Base-by-base conservation (phyloP, 1,284 basidiomycete genomes). In the Volvariella volvacea region DNA sequence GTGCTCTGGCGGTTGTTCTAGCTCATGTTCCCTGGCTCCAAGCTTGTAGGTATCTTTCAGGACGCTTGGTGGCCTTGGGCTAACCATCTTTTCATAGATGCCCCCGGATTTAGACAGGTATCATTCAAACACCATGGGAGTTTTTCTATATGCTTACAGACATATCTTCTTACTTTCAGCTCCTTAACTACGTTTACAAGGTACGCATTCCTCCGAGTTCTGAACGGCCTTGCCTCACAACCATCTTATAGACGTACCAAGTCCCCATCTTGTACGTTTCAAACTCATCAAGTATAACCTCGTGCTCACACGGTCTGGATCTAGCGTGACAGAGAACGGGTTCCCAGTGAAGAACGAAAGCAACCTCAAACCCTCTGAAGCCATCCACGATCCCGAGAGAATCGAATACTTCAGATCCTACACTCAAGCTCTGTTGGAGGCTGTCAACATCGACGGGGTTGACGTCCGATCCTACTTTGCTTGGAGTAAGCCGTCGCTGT, bases 101-200 rank as follows among this genome's bases (percentile, higher is more conserved):
- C 80, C 0, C 63, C 71, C 33, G 78, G 80, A 12, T 82, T 83
- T 67, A 69, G 80, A 44, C 58, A 67, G 34, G 71, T 73, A 54
- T 48, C 64, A 52, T 8, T 37, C 22, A 8, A 19, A 39, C 19
- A 37, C 36, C n/a, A n/a, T n/a, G n/a, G n/a, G n/a, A n/a, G n/a
- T n/a, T n/a, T n/a, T n/a, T n/a, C n/a, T n/a, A n/a, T n/a, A n/a
- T n/a, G n/a, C n/a, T n/a, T n/a, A n/a, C n/a, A n/a, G n/a, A 41
- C 30, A 10, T 36, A 36, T 7, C 14, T n/a, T 36, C 16, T n/a
- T 8, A 14, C 10, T 10, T 15, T 45, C 36, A 41, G 67, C 68
- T 87, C 17, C 68, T 89, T 39, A 82, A 80, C 57, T 88, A 87
- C 60, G 62, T 88, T 40, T 83, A 71, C 68, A 80, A 80, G 65